Percentiles rank a stretch among this genome's conserved stretches.
phyloP scores from a whole-genome alignment of 2,329 filamentous ascomycete species.

The Mycogone perniciosa region DNA sequence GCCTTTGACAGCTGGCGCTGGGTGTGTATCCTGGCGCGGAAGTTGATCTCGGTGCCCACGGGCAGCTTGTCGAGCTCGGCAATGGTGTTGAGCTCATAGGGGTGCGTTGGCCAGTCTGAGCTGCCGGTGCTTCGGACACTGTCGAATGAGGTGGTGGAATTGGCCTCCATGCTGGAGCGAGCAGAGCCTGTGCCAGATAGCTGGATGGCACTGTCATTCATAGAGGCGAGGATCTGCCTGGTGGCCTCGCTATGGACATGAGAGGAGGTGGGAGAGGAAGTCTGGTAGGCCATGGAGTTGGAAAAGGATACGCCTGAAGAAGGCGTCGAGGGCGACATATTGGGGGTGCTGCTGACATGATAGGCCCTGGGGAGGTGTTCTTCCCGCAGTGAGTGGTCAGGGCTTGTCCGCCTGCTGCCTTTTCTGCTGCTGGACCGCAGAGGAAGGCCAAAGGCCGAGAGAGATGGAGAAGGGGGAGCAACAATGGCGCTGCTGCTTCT shows the following conservation, averaged over 20 bases:
- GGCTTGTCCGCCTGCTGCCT: slow-evolving; percentile 12
- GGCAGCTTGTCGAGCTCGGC: slow-evolving; percentile 31
- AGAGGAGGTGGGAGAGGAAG: slow-evolving; percentile 5
- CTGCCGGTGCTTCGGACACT: slow-evolving; percentile 31
- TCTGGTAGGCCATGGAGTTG: slow-evolving; percentile 7
- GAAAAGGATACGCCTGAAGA: slow-evolving; percentile 5
- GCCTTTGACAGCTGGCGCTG: slow-evolving; percentile 75
- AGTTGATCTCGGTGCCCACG: slow-evolving; percentile 34
- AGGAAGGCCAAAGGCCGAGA: slow-evolving; percentile 30
- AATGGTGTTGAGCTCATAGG: slow-evolving; percentile 34
- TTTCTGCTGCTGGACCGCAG: slow-evolving; percentile 21
- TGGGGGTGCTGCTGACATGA: slow-evolving; percentile 8
- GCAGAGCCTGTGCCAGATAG: slow-evolving; percentile 18
- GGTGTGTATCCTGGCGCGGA: slow-evolving; percentile 45
- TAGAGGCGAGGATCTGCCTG: slow-evolving; percentile 18
- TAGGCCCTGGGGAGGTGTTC: slow-evolving; percentile 11
- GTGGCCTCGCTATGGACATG: slow-evolving; percentile 16
- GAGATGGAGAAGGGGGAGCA: slow-evolving; percentile 18
- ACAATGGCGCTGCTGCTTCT: slow-evolving; percentile 2
- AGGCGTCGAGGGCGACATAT: slow-evolving; percentile 6
- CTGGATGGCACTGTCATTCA: slow-evolving; percentile 30
- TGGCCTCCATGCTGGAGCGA: slow-evolving; percentile 21
- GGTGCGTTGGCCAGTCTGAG: slow-evolving; percentile 33
- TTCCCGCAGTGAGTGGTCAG: slow-evolving; percentile 13
- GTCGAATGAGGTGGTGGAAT: slow-evolving; percentile 26